Base-by-base conservation (phyloP, 2,329 filamentous ascomycete species). In the Fusarium concolor region DNA sequence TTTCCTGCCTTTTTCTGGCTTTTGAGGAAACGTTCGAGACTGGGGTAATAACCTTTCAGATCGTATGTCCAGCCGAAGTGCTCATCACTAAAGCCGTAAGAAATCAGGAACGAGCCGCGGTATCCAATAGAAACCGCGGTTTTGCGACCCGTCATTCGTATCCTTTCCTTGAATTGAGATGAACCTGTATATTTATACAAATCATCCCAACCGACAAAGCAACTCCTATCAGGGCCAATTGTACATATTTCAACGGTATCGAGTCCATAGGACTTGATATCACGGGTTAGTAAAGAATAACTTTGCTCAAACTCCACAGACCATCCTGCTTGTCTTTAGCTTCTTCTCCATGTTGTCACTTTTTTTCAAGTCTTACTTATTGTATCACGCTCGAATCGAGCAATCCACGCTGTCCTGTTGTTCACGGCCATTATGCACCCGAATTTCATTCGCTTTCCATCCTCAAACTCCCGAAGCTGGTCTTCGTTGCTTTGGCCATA, bases 331-430 rank as follows among this genome's bases (percentile, higher is more conserved):
- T 24, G 41, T 12, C 41, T 52, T 50, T 33, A 47, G 45, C 10
- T n/a, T 18, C 20, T 12, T n/a, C 56, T 6, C 10, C 4, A 6
- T 18, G 2, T 15, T 8, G 4, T 14, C 4, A 29, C 6, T 7
- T 20, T 2, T 6, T 44, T 18, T n/a, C 50, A 22, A n/a, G 14
- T 24, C 29, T 31, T 52, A 66, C 63, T 11, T 50, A 54, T 63
- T 18, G 6, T 26, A 12, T 43, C 37, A n/a, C 59, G 44, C 22
- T 15, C 38, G 24, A 56, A 49, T 10, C 55, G 41, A 5, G 14
- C 46, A 6, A 66, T 41, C 54, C 54, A 53, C 17, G 38, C 33
- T 9, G 41, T 22, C 1, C 6, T 24, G 4, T 15, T 6, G 5
- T 5, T 9, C 8, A n/a, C 26, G 2, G 38, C 28, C 15, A 2